These are phyloP conservation scores for Dactylellina cionopaga DNA, from an alignment of 2,329 filamentous ascomycete species.

Conservation along the genomic window DNA sequence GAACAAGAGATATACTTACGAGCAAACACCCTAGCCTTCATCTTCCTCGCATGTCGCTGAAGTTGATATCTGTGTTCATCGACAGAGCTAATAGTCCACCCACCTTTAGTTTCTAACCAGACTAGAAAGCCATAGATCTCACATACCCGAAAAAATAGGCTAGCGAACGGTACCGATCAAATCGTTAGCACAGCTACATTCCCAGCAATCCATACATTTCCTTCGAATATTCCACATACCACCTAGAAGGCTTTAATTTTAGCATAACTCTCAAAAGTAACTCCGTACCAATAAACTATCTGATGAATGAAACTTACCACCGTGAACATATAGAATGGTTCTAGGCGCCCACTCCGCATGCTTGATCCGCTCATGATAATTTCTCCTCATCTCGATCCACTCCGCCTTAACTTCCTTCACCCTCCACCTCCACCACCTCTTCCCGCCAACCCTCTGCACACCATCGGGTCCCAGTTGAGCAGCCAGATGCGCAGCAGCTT, in stretches of 20 bases:
- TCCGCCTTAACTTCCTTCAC: conserved; percentile 77
- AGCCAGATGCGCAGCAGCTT: conserved; percentile 74
- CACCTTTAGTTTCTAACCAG: no score
- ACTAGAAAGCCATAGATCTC: no score
- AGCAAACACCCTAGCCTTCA: conserved; percentile 88
- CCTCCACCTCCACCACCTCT: conserved; percentile 82
- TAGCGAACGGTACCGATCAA: not conserved
- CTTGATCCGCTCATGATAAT: conserved; percentile 77
- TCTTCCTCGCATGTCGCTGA: conserved; percentile 91
- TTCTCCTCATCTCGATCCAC: conserved; percentile 94
- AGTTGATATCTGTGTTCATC: conserved; percentile 98
- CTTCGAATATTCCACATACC: not conserved
- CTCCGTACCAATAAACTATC: not conserved
- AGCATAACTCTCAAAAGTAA: conserved; percentile 11
- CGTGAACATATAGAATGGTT: conserved; percentile 93
- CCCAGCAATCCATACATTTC: not conserved
- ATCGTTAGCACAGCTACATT: not conserved
- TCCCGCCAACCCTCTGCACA: conserved; percentile 78
- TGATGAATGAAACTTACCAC: conserved; percentile 59
- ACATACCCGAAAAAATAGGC: conserved; percentile 51
- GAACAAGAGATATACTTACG: conserved; percentile 58
- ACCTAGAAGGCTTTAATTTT: conserved; percentile 26
- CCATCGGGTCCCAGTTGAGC: conserved; percentile 81
- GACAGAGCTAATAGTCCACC: conserved; percentile 80
- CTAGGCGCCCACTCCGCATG: conserved; percentile 71